Base-by-base conservation (phyloP, 164 flowering plant genomes). In the Santalum album region DNA sequence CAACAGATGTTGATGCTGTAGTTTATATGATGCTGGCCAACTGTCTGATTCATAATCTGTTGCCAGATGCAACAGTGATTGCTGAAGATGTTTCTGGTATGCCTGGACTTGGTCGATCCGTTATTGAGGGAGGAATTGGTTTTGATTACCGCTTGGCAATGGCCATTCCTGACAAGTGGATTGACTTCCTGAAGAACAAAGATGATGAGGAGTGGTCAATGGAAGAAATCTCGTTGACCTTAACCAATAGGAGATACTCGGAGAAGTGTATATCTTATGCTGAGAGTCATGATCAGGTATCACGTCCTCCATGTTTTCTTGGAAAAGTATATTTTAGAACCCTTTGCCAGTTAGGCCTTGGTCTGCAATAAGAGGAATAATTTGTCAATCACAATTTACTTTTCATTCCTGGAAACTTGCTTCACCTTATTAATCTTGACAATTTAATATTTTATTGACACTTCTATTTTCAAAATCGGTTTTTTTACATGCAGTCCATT, bases 1-100 rank as follows among this genome's bases (percentile, higher is more conserved):
- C 78, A 46, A 88, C 96, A 19, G 94, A 92, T 74, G 86, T 84
- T 49, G 98, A 92, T 79, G 96, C 98, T 53, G 86, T 86, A 57
- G 89, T 88, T 55, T 92, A 86, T 66, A 32, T 92, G 73, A 88
- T 86, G 98, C 59, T 92, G 67, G 98, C 95, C 43, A 92, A 88
- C 70, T 14, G 35, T 66, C 67, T 92, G 57, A 67, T 81, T 49
- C 87, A 83, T 54, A 72, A 57, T 5, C 54, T 92, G 55, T 71
- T 77, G 64, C 96, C 89, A 7, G 96, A 86, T 68, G 98, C 86
- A 19, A 86, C 79, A 68, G 85, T 86, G 12, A 68, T 88, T 66
- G 96, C 96, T 49, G 98, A 92, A 79, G 96, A 92, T 73, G 97
- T 92, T 49, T 89, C 96, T 25, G 99, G 99, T 48, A 82, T 89